Percentiles rank a stretch among this genome's conserved stretches.
Evolutionary conservation across 1,284 basidiomycete species (phyloP).

Genomic region (Boletus semigastroideus): DNA sequence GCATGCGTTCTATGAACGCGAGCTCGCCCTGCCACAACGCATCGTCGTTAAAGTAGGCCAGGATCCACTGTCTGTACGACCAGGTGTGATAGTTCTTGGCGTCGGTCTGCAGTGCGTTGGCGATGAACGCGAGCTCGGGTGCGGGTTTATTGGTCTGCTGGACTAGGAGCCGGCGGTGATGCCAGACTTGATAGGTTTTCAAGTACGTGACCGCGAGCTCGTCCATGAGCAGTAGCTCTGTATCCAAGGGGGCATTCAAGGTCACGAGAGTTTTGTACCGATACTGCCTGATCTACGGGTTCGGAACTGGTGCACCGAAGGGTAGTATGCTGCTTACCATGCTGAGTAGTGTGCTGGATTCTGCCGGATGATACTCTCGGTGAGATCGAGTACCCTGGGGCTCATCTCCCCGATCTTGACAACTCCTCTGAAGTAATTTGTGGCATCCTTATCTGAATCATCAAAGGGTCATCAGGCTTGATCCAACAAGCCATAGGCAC

Average conservation of each 20-base stretch:
- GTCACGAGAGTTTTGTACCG: slow-evolving; percentile 81
- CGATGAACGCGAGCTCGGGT: slow-evolving; percentile 79
- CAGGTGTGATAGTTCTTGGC: slow-evolving; percentile 96
- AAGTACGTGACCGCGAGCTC: slow-evolving; percentile 77
- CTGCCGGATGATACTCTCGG: slow-evolving; percentile 79
- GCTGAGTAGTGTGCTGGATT: slow-evolving; percentile 95
- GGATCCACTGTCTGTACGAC: slow-evolving; percentile 91
- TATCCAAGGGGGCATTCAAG: slow-evolving; percentile 62
- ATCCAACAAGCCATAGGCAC: slow-evolving; percentile 33
- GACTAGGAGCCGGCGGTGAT: slow-evolving; percentile 86
- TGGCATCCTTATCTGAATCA: slow-evolving; percentile 83
- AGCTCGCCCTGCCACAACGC: slow-evolving; percentile 78
- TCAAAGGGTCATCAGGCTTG: slow-evolving; percentile 3
- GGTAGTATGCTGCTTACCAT: slow-evolving; percentile 56
- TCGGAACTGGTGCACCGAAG: slow-evolving; percentile 1
- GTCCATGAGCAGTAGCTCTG: slow-evolving; percentile 83
- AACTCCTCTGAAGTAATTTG: slow-evolving; percentile 87
- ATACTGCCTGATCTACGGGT: slow-evolving; percentile 77
- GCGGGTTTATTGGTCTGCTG: slow-evolving; percentile 52
- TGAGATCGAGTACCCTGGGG: slow-evolving; percentile 78
- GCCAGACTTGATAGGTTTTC: slow-evolving; percentile 98
- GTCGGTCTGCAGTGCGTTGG: slow-evolving; percentile 67
- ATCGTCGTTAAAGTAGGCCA: slow-evolving; percentile 76
- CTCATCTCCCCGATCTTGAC: slow-evolving; percentile 76
- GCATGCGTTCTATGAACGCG: slow-evolving; percentile 73